Percentiles rank a stretch among this genome's conserved stretches.
Conservation (phyloP, 2,329 filamentous ascomycete species). For the Botryotinia globosa region DNA sequence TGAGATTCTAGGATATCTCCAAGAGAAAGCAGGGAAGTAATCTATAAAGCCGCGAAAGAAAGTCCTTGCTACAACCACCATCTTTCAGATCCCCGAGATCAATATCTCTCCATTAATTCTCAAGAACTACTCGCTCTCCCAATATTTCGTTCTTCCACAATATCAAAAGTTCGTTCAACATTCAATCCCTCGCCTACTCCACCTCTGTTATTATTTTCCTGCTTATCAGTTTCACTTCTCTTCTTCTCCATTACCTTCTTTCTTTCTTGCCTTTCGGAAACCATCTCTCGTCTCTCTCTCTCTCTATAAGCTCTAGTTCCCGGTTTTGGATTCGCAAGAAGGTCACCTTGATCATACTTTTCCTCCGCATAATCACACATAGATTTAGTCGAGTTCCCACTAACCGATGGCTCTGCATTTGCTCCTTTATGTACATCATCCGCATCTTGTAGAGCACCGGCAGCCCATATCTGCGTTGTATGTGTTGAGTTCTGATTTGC, state of each 20-base stretch:
- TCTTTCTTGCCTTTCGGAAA: neutral
- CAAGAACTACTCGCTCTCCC: neutral
- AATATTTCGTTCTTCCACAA: neutral
- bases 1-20: no score
- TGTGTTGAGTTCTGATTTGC: neutral
- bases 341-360: neutral
- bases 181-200: neutral
- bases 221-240: neutral
- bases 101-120: neutral
- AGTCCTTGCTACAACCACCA: accelerated
- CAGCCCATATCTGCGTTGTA: neutral
- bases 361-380: neutral
- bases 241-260: neutral
- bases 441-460: neutral
- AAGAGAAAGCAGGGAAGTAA: neutral
- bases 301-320: slow-evolving; percentile 32
- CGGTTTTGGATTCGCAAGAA: slow-evolving; percentile 7
- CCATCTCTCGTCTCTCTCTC: slow-evolving; percentile 23
- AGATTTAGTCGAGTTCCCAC: neutral
- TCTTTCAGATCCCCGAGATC: neutral
- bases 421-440: neutral
- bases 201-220: no score
- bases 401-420: no score
- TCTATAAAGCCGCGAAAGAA: neutral
- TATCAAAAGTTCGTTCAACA: neutral